phyloP scores from a whole-genome alignment of 2,329 filamentous ascomycete species.

The Hypomyces rosellus region DNA sequence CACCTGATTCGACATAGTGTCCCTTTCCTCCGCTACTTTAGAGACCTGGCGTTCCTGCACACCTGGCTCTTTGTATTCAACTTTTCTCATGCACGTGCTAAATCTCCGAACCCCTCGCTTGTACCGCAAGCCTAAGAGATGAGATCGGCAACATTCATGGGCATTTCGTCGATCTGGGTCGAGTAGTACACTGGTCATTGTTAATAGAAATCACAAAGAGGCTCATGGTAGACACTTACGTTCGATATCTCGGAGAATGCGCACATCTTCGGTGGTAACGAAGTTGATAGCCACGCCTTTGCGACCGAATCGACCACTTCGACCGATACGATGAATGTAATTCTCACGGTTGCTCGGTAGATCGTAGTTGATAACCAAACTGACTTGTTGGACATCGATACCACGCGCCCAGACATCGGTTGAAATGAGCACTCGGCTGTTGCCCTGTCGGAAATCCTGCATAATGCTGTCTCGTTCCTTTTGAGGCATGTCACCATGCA shows the following conservation, averaged over 20 bases:
- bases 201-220: not conserved
- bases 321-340: slow-evolving; percentile 97
- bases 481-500: slow-evolving; percentile 99
- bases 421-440: slow-evolving; percentile 91
- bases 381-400: slow-evolving; percentile 98
- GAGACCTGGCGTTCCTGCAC: slow-evolving; percentile 4
- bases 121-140: slow-evolving; percentile 36
- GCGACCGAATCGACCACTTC: slow-evolving; percentile 89
- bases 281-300: slow-evolving; percentile 99
- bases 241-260: slow-evolving; percentile 96
- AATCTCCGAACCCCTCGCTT: not conserved
- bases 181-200: slow-evolving; percentile 76
- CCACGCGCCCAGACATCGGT: slow-evolving; percentile 97
- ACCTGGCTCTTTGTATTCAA: slow-evolving; percentile 2
- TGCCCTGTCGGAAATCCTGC: slow-evolving; percentile 97
- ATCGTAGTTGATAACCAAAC: slow-evolving; percentile 98
- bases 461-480: slow-evolving; percentile 98
- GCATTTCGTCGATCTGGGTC: slow-evolving; percentile 97
- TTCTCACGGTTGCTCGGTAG: slow-evolving; percentile 98
- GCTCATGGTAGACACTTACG: slow-evolving; percentile 45
- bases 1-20: slow-evolving; percentile 10
- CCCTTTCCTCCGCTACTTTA: slow-evolving; percentile 16
- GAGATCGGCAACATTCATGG: slow-evolving; percentile 78
- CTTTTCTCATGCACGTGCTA: not conserved
- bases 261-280: slow-evolving; percentile 94